Base-by-base conservation (phyloP, 805 yeast genomes). In the Candida maesae region DNA sequence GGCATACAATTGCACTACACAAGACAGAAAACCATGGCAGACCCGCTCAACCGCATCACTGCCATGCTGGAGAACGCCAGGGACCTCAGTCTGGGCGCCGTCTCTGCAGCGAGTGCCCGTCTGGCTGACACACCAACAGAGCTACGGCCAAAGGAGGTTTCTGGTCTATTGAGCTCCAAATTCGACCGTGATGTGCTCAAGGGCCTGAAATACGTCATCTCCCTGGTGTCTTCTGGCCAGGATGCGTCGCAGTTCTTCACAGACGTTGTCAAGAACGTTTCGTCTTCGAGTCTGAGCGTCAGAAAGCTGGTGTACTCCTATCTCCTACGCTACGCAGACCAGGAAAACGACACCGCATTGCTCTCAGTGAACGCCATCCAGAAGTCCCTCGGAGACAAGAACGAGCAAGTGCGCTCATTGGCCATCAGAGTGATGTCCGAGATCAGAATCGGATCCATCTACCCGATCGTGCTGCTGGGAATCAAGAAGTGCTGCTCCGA, bases 301-400 rank as follows among this genome's bases (percentile, higher is more conserved):
- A 77, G 86, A 45, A 78, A 82, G 50, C 70, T 91, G 58, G 96
- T 89, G 2, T 78, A 86, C 62, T 70, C 83, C 1, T 87, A 86
- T 51, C 64, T 93, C 36, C 66, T 81, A 32, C 71, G 84, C 41
- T 88, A 78, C 59, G 93, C 95, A 18, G 95, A 87, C 47, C 61
- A 70, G 41, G 90, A 87, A 51, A 96, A 93, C 9, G 95, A 90
- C 59, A 74, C 86, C n/a, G 93, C 98, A 2, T 71, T 93, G 16
- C 68, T 93, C 34, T 79, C 96, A 1, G 85, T 93, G 49, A 93
- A 93, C 61, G 85, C 97, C 1, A 84, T 93, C 36, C 99, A 93
- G 60, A 88, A 85, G 61, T 73, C 87, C 2, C 64, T 91, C 21
- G 68, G 73, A 9, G 96, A 88, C 52, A 78, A 78, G 49, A 74